Evolutionary conservation across 768 basidiomycete species (phyloP), one percentile per base, ranked within the genome.

Genomic region (Lactarius pseudohatsudake): DNA sequence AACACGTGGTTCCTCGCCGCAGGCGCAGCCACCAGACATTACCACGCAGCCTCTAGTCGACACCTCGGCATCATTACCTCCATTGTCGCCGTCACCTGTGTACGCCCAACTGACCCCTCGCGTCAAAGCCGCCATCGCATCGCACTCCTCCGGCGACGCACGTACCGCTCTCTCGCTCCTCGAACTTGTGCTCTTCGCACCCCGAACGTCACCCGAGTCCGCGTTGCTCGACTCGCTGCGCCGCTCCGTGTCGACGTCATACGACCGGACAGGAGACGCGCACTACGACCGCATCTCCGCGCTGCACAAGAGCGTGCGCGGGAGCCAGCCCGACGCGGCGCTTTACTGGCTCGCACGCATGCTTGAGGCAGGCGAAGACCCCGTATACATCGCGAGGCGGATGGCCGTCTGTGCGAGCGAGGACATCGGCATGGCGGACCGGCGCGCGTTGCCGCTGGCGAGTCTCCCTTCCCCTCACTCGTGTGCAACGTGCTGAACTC

Each of bases 321-420:
- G 91, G 9, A 85, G 86, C 63, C 85, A 93, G 68, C 86, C 85
- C 7, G 81, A 81, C 71, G 93, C 91, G 0, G 92, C 92, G 7
- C 77, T 94, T 80, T 95, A 94, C 74, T 95, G 92, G 91, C 81
- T 95, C 26, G 91, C 92, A 11, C 83, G 90, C 59, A 93, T 93
- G 92, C 79, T 93, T 40, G 82, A 80, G 41, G 88, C 84, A 32
- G 92, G 91, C 22, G 92, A 93, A 74, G 92, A 94, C 75, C 90
- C 92, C 4, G 71, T 92, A 57, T 94, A 84, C 71, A 82, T 93
- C 65, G 88, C 86, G 7, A 80, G 91, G 41, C 80, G 91, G 62
- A 84, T 92, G 80, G 80, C 90, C 4, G 89, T 92, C 8, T 86
- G 90, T 70, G 92, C 93, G 2, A 91, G 90, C 69, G 93, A 95